Evolutionary conservation across 1,284 basidiomycete genomes (phyloP).

Genomic region (Singerocomus inundabilis): DNA sequence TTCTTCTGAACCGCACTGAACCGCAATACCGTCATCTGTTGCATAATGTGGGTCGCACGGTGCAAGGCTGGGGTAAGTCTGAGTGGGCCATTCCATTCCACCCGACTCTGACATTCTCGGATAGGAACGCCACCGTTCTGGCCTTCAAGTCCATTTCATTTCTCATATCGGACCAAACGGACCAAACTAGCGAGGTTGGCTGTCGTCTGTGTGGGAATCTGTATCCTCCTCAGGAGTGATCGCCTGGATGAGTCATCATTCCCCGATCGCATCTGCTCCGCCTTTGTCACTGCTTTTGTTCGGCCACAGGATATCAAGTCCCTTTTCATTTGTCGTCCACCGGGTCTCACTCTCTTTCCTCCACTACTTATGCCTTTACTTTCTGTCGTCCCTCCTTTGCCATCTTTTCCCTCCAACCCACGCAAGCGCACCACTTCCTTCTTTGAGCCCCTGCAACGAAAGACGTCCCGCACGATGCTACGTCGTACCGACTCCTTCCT

Average conservation of each 20-base stretch:
- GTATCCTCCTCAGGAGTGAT: slow-evolving; percentile 2
- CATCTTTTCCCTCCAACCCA: slow-evolving; percentile 13
- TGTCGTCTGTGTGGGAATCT: slow-evolving; percentile 11
- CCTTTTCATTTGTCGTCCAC: slow-evolving; percentile 26
- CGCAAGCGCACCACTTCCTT: slow-evolving; percentile 46
- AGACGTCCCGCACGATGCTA: slow-evolving; percentile 40
- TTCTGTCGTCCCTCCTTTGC: slow-evolving; percentile 14
- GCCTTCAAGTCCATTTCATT: slow-evolving; percentile 8
- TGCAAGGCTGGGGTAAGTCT: slow-evolving; percentile 3
- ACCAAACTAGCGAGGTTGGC: not conserved
- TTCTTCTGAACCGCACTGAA: no score
- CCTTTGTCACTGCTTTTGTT: slow-evolving; percentile 36
- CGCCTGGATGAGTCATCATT: slow-evolving; percentile 26
- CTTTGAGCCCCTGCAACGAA: slow-evolving; percentile 35
- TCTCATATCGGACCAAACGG: slow-evolving; percentile 5
- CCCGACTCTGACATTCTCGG: slow-evolving; percentile 9
- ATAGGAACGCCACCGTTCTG: slow-evolving; percentile 18
- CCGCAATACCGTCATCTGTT: slow-evolving; percentile 20
- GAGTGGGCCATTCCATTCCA: slow-evolving; percentile 12
- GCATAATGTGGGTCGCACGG: slow-evolving; percentile 7
- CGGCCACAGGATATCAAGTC: slow-evolving; percentile 33
- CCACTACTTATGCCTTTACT: slow-evolving; percentile 28
- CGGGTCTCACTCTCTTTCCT: slow-evolving; percentile 26
- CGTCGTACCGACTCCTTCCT: slow-evolving; percentile 44
- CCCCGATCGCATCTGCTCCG: slow-evolving; percentile 25